phyloP scores from a whole-genome alignment of 2,329 filamentous ascomycete species.

The Verticillium nonalfalfae region DNA sequence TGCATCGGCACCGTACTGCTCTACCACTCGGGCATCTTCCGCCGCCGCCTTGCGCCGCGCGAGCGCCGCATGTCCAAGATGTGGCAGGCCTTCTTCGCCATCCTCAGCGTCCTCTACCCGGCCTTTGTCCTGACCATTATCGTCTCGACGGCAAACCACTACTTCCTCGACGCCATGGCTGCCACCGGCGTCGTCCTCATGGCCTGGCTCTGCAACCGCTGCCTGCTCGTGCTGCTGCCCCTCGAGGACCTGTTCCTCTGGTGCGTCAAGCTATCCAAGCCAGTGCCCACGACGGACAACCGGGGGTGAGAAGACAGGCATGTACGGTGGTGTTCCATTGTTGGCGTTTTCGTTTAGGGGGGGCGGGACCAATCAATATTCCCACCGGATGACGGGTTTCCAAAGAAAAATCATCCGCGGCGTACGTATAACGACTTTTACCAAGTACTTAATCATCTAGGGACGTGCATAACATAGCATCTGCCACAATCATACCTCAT shows the following conservation, averaged over 20 bases:
- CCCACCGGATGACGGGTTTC: background rate
- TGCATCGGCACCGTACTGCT: slow-evolving; percentile 46
- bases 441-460: too few relatives aligned
- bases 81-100: slow-evolving; percentile 18
- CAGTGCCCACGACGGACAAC: slow-evolving; percentile 39
- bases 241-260: slow-evolving; percentile 62
- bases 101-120: slow-evolving; percentile 44
- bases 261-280: slow-evolving; percentile 58
- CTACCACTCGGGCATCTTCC: slow-evolving; percentile 43
- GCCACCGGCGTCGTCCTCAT: slow-evolving; percentile 54
- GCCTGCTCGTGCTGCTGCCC: slow-evolving; percentile 52
- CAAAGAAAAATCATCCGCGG: background rate
- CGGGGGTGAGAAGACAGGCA: background rate
- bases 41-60: slow-evolving; percentile 18
- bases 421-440: background rate
- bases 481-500: background rate
- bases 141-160: slow-evolving; percentile 56
- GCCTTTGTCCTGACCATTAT: slow-evolving; percentile 48
- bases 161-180: slow-evolving; percentile 61
- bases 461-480: background rate
- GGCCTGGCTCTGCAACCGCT: slow-evolving; percentile 47
- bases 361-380: background rate
- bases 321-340: background rate
- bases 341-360: background rate
- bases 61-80: slow-evolving; percentile 21